These are phyloP conservation scores for Lachancea dasiensis DNA, from an alignment of 805 yeast species.

Conservation along the genomic window DNA sequence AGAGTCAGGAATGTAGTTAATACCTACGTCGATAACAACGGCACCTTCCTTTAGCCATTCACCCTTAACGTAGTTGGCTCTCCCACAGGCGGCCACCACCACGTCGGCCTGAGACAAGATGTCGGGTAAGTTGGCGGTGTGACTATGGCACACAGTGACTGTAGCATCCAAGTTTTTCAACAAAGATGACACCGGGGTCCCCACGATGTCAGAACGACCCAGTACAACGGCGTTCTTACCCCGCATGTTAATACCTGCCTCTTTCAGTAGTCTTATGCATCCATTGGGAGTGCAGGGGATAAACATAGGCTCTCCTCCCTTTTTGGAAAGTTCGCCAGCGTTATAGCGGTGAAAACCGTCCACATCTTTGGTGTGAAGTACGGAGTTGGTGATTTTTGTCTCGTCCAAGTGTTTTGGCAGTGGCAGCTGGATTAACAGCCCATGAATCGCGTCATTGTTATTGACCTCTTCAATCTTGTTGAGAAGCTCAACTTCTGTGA, in stretches of 20 bases:
- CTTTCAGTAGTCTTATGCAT: conserved; percentile 55
- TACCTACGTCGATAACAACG: conserved; percentile 91
- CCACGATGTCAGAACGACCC: conserved; percentile 84
- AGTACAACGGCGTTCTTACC: conserved; percentile 78
- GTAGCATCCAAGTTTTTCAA: conserved; percentile 68
- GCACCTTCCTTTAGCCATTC: conserved; percentile 84
- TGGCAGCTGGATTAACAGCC: conserved; percentile 72
- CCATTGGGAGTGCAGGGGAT: conserved; percentile 86
- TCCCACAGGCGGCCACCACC: conserved; percentile 86
- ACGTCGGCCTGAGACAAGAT: conserved; percentile 61
- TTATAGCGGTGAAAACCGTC: conserved; percentile 79
- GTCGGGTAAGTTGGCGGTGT: conserved; percentile 47
- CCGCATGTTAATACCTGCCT: conserved; percentile 46
- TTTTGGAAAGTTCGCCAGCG: conserved; percentile 70
- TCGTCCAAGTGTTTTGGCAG: conserved; percentile 67
- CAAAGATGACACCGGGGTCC: conserved; percentile 70
- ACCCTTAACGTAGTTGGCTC: conserved; percentile 76
- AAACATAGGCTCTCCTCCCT: conserved; percentile 63
- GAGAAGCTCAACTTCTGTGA: conserved; percentile 51
- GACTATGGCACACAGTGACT: conserved; percentile 69
- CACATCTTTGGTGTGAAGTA: conserved; percentile 63
- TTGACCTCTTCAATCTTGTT: conserved; percentile 51
- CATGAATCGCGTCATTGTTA: conserved; percentile 55
- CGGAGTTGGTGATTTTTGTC: conserved; percentile 59
- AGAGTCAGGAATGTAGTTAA: conserved; percentile 76